phyloP scores from a whole-genome alignment of 352 stramenopile genomes.

The Phytophthora litchii region DNA sequence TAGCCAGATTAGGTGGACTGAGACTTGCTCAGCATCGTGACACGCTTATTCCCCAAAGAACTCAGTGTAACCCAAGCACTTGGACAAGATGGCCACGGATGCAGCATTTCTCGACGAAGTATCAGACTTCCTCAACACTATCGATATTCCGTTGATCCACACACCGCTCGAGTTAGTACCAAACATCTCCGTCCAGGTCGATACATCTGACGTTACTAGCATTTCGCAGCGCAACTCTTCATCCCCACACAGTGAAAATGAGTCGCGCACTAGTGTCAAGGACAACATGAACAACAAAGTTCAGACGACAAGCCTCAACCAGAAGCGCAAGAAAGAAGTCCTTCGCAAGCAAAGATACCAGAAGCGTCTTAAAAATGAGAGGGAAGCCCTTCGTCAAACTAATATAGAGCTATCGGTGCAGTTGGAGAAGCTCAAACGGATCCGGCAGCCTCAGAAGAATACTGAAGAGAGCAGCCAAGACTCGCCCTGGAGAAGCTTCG shows the following conservation, averaged over 20 bases:
- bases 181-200: not conserved
- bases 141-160: not conserved
- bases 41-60: not conserved
- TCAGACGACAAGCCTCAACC: not conserved
- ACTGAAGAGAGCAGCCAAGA: not conserved
- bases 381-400: not conserved
- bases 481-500: not conserved
- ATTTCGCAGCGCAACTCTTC: too few relatives aligned
- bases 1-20: not conserved
- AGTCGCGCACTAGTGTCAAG: not conserved
- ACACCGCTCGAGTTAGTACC: not conserved
- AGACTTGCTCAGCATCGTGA: too few relatives aligned
- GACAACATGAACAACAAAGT: not conserved
- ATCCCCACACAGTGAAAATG: too few relatives aligned
- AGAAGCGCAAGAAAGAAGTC: not conserved
- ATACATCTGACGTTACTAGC: not conserved
- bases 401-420: not conserved
- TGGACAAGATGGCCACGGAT: conserved; percentile 1
- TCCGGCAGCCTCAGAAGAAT: not conserved
- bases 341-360: not conserved
- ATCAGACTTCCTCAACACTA: conserved; percentile 3
- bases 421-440: not conserved
- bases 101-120: conserved; percentile 6
- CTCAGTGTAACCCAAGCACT: not conserved
- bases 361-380: not conserved